Evolutionary conservation across 2,329 filamentous ascomycete genomes (phyloP).

Genomic region (Aspergillus sp.): DNA sequence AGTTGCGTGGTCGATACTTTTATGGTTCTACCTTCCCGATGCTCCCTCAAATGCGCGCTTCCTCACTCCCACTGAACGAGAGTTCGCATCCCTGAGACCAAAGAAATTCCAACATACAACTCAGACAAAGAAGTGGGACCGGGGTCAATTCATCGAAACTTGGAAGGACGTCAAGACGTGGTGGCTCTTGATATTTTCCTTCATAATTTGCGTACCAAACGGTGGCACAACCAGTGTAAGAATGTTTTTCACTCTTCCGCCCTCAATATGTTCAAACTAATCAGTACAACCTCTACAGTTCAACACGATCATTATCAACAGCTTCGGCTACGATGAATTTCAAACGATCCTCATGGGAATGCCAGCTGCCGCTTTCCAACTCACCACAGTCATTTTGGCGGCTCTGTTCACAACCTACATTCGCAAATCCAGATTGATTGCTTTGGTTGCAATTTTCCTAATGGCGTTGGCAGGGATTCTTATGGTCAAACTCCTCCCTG

Average conservation of each 20-base stretch:
- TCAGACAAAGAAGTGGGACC: slow-evolving; percentile 1
- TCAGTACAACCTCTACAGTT: slow-evolving; percentile 10
- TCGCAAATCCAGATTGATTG: slow-evolving; percentile 18
- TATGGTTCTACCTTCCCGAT: slow-evolving; percentile 13
- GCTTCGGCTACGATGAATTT: slow-evolving; percentile 23
- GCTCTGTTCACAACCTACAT: slow-evolving; percentile 15
- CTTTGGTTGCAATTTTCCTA: slow-evolving; percentile 15
- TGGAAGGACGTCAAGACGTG: slow-evolving; percentile 17
- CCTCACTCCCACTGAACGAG: slow-evolving; percentile 10
- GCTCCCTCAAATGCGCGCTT: slow-evolving; percentile 13
- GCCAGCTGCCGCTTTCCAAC: slow-evolving; percentile 19
- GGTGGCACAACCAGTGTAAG: slow-evolving; percentile 19
- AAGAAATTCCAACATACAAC: slow-evolving; percentile 6
- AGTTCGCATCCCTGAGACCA: slow-evolving; percentile 9
- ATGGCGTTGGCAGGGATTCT: slow-evolving; percentile 20
- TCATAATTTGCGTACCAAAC: slow-evolving; percentile 18
- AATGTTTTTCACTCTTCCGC: too few relatives aligned
- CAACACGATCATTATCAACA: slow-evolving; percentile 20
- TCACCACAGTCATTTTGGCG: slow-evolving; percentile 19
- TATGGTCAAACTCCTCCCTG: slow-evolving; percentile 22
- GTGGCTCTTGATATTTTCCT: slow-evolving; percentile 27
- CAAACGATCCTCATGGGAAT: slow-evolving; percentile 25
- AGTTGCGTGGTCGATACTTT: slow-evolving; percentile 7
- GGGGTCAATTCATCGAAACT: slow-evolving; percentile 2
- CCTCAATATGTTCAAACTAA: background rate